phyloP scores from a whole-genome alignment of 768 basidiomycete genomes.

The Leccinellum rugosiceps region DNA sequence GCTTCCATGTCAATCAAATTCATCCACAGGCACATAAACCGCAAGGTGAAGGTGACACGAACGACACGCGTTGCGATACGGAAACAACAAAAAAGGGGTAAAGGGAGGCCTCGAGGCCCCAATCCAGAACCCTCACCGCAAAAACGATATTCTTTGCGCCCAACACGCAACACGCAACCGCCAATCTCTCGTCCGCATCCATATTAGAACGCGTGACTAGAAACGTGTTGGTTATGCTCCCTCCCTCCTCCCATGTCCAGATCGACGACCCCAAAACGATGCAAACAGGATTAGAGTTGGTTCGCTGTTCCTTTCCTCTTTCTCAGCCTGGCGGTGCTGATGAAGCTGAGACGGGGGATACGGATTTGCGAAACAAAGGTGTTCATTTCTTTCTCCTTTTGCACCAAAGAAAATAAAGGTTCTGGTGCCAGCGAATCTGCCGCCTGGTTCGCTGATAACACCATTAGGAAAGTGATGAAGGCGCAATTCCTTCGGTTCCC shows the following conservation, averaged over 20 bases:
- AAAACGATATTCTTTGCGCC: constrained; percentile 12
- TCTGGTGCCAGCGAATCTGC: constrained; percentile 9
- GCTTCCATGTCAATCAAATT: background rate
- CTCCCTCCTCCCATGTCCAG: constrained; percentile 3
- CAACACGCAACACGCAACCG: background rate
- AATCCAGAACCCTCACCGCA: constrained; percentile 4
- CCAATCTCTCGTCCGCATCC: constrained; percentile 3
- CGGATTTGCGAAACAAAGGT: constrained; percentile 11
- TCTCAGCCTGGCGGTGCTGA: background rate
- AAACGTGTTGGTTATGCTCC: constrained; percentile 14
- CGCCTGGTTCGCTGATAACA: constrained; percentile 17
- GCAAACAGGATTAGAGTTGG: background rate
- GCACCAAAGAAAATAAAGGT: background rate
- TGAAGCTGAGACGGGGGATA: background rate
- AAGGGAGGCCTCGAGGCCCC: constrained; percentile 8
- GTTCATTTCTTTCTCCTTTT: background rate
- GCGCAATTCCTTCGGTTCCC: constrained; percentile 7
- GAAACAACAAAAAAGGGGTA: background rate
- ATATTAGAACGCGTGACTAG: constrained; percentile 11
- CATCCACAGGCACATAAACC: background rate
- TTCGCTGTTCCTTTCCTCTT: background rate
- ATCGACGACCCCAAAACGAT: background rate
- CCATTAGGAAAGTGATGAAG: constrained; percentile 16
- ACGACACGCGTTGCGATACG: background rate
- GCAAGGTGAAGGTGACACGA: constrained; percentile 1